These are phyloP conservation scores for Auriscalpium orientale DNA, from an alignment of 768 basidiomycete species.

Conservation along the genomic window DNA sequence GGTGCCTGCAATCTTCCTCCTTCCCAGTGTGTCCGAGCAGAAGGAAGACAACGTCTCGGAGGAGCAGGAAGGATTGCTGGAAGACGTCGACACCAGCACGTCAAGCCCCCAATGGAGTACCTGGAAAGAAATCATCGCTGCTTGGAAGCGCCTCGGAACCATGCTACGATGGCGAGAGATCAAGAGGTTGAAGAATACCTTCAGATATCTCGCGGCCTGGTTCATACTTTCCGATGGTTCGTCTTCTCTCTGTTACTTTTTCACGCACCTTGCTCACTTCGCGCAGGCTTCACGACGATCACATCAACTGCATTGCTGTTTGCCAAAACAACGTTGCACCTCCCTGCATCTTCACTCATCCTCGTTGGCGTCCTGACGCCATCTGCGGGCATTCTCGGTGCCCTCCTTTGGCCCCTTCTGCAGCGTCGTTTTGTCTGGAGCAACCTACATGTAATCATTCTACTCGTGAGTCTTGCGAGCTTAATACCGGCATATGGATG, in stretches of 20 bases:
- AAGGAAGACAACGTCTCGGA: constrained; percentile 7
- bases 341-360: constrained; percentile 71
- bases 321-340: constrained; percentile 79
- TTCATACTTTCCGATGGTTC: constrained; percentile 87
- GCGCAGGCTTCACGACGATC: constrained; percentile 80
- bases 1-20: constrained; percentile 68
- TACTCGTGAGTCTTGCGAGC: constrained; percentile 59
- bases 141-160: constrained; percentile 68
- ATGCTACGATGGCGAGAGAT: constrained; percentile 76
- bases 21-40: constrained; percentile 38
- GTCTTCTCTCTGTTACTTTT: constrained; percentile 13
- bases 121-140: constrained; percentile 45
- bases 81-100: background rate
- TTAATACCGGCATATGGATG: constrained; percentile 76
- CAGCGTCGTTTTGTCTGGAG: constrained; percentile 61
- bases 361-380: constrained; percentile 78
- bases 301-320: constrained; percentile 90
- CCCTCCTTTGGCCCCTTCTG: constrained; percentile 70
- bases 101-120: constrained; percentile 32
- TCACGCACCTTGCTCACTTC: background rate
- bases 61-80: constrained; percentile 10
- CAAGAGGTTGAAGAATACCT: constrained; percentile 70
- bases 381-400: constrained; percentile 70
- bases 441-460: constrained; percentile 58
- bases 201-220: constrained; percentile 88